Evolutionary conservation across 352 stramenopile genomes (phyloP).

Genomic region (Phytophthora ramorum): DNA sequence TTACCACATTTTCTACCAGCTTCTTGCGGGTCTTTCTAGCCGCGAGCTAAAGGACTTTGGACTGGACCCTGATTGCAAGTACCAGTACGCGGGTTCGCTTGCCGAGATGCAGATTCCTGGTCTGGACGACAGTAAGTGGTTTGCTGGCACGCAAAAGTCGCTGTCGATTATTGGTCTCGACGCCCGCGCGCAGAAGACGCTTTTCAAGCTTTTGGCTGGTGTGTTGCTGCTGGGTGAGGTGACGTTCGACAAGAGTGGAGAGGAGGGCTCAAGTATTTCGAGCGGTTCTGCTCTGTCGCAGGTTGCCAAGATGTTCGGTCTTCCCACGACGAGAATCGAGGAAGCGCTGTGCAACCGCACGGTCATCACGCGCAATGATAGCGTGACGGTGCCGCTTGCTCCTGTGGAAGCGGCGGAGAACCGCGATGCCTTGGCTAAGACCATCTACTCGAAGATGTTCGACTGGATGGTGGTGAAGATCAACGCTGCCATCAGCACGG

Average conservation of each 20-base stretch:
- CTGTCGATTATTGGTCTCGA: constrained; percentile 84
- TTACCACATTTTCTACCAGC: constrained; percentile 99
- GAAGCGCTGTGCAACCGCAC: constrained; percentile 92
- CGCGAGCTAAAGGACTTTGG: constrained; percentile 65
- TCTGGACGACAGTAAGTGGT: constrained; percentile 88
- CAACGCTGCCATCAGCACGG: constrained; percentile 85
- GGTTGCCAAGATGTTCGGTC: constrained; percentile 91
- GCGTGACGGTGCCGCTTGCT: constrained; percentile 84
- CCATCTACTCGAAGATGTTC: constrained; percentile 98
- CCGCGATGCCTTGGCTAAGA: constrained; percentile 96
- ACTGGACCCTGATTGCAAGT: constrained; percentile 68
- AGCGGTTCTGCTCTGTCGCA: constrained; percentile 62
- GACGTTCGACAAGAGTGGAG: constrained; percentile 83
- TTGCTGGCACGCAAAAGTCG: constrained; percentile 78
- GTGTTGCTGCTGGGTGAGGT: constrained; percentile 98
- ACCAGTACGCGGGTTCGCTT: constrained; percentile 79
- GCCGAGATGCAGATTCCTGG: constrained; percentile 85
- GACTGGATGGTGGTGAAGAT: constrained; percentile 96
- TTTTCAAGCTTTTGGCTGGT: constrained; percentile 90
- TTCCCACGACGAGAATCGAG: constrained; percentile 88
- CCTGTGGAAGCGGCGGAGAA: constrained; percentile 93
- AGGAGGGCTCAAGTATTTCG: constrained; percentile 79
- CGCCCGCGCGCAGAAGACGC: constrained; percentile 51
- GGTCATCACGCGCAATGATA: constrained; percentile 91
- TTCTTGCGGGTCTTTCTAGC: constrained; percentile 70